These are phyloP conservation scores for Sclerotinia glacialis DNA, from an alignment of 2,329 filamentous ascomycete genomes.

Conservation along the genomic window DNA sequence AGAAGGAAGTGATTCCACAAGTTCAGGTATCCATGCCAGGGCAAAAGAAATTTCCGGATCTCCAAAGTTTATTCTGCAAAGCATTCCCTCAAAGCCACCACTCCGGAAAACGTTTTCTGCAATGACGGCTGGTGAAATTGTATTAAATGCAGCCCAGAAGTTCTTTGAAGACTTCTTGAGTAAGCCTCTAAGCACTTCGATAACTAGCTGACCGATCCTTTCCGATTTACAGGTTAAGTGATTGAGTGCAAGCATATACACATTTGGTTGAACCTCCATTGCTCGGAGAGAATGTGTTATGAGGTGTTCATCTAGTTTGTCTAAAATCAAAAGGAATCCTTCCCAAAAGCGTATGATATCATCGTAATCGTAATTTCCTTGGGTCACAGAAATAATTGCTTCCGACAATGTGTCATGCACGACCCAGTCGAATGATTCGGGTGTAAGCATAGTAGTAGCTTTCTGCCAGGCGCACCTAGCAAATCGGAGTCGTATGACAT, in stretches of 20 bases:
- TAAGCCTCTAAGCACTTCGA: slow-evolving; percentile 68
- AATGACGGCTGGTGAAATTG: slow-evolving; percentile 74
- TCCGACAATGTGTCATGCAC: slow-evolving; percentile 70
- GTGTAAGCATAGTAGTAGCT: slow-evolving; percentile 56
- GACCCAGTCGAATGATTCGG: slow-evolving; percentile 82
- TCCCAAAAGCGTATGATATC: slow-evolving; percentile 75
- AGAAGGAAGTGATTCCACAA: slow-evolving; percentile 73
- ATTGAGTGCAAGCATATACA: slow-evolving; percentile 59
- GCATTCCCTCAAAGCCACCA: slow-evolving; percentile 59
- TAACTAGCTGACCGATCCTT: slow-evolving; percentile 62
- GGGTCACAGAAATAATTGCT: slow-evolving; percentile 61
- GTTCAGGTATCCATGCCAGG: slow-evolving; percentile 74
- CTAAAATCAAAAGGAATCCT: slow-evolving; percentile 71
- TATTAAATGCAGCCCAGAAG: slow-evolving; percentile 85
- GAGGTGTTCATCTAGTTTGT: slow-evolving; percentile 67
- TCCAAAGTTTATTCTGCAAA: slow-evolving; percentile 57
- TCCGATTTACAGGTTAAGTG: slow-evolving; percentile 53
- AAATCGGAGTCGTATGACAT: slow-evolving; percentile 63
- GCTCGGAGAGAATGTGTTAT: slow-evolving; percentile 76
- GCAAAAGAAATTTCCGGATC: slow-evolving; percentile 56
- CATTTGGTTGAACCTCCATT: slow-evolving; percentile 73
- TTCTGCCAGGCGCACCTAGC: slow-evolving; percentile 65
- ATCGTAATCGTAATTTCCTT: slow-evolving; percentile 48
- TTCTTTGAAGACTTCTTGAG: slow-evolving; percentile 72
- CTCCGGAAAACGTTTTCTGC: slow-evolving; percentile 82